Conservation (phyloP, 192 early-diverging fungal genomes). For the Backusella circina region DNA sequence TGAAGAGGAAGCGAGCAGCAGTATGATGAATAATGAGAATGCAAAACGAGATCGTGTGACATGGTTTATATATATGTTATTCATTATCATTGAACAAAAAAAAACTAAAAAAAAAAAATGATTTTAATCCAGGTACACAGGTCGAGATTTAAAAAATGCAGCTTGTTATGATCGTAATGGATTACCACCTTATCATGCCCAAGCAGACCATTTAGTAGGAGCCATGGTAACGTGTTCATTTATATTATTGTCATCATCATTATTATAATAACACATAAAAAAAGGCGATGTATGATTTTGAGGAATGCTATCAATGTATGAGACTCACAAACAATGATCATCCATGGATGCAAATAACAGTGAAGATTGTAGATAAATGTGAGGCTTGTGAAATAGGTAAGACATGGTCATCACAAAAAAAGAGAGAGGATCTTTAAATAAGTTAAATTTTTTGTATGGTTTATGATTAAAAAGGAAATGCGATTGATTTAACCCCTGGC, state of each 20-base stretch:
- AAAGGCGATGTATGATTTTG: slow-evolving; percentile 30
- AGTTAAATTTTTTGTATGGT: not conserved
- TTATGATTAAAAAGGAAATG: not conserved
- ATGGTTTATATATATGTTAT: slow-evolving; percentile 11
- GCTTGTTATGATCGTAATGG: slow-evolving; percentile 40
- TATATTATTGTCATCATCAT: not conserved
- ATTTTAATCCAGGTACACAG: slow-evolving; percentile 24
- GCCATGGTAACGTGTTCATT: slow-evolving; percentile 26
- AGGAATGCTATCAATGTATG: slow-evolving; percentile 37
- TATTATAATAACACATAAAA: not conserved
- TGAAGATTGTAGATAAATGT: slow-evolving; percentile 36
- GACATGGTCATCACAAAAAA: not conserved
- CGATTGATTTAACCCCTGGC: slow-evolving; percentile 25
- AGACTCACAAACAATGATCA: slow-evolving; percentile 24
- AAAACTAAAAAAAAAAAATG: not conserved
- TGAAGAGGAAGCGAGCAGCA: not conserved
- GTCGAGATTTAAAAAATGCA: slow-evolving; percentile 35
- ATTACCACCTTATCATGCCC: slow-evolving; percentile 30
- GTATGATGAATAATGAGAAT: not conserved
- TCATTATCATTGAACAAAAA: not conserved
- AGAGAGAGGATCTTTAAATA: not conserved
- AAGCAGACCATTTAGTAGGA: slow-evolving; percentile 28
- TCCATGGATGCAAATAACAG: slow-evolving; percentile 8
- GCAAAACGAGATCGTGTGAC: slow-evolving; percentile 26
- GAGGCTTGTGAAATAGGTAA: slow-evolving; percentile 23